Base-by-base conservation (phyloP, 2,329 filamentous ascomycete species). In the Fusarium lateritium region DNA sequence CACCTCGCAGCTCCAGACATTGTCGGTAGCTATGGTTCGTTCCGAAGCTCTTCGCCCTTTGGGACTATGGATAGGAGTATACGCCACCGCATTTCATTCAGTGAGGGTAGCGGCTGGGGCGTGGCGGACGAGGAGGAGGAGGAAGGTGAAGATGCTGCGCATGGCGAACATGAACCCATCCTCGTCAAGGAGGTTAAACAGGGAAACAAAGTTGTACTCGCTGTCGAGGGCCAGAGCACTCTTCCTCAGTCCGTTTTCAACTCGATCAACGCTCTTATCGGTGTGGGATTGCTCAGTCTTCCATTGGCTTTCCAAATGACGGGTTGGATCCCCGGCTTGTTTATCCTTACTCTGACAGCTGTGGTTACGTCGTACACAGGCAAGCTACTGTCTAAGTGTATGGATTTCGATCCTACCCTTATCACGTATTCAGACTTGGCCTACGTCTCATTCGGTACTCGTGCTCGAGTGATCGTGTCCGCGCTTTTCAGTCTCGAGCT, bases 181-280 rank as follows among this genome's bases (percentile, higher is more conserved):
- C 82, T 97, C n/a, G 91, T 98, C 54, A 95, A 94, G 81, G 92
- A 94, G 78, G 87, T 97, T 14, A 92, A 97, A 77, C 92, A 96
- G 73, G 94, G 96, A 70, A 94, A 96, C 42, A 94, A 91, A 75
- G 88, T 95, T 47, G 89, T 97, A 57, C 88, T 95, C 72, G 88
- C 95, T 4, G 90, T 97, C 4, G 92, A 97, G 65, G 95, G 95
- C 39, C 94, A 97, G 81, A 97, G 94, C n/a, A 99, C 95, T 2
- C 85, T 98, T 17, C 94, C 94, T 1, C 95, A 98, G 82, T 98
- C 95, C 8, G 88, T 98, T 66, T 97, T 98, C 84, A 99, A 99
- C 80, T 97, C 94, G 5, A 95, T 95, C 77, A 97, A 97, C 68
- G 93, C 97, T 51, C 83, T 98, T 62, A 95, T 98, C 65, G 94